These are phyloP conservation scores for Medicago arabica DNA, from an alignment of 306 rosid species.

Conservation along the genomic window DNA sequence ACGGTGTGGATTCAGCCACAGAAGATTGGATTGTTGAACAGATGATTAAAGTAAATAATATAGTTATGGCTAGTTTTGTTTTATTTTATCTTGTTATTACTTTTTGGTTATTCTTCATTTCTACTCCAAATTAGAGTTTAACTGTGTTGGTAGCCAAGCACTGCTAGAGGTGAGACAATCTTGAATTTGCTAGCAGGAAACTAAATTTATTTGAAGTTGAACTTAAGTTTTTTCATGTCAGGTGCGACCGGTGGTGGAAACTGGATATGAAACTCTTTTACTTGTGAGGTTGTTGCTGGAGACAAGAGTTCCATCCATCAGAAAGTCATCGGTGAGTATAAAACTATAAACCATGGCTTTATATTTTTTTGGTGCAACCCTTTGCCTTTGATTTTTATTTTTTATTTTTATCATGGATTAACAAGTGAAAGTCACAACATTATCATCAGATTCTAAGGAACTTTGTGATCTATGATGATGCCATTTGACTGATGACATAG, in stretches of 20 bases:
- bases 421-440: conserved; percentile 26
- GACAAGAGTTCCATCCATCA: conserved; percentile 63
- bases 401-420: conserved; percentile 9
- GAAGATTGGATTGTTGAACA: conserved; percentile 79
- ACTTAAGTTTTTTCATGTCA: conserved; percentile 20
- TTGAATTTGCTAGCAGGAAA: too few species aligned
- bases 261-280: conserved; percentile 81
- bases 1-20: conserved; percentile 57
- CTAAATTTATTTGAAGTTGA: too few species aligned
- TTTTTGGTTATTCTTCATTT: not conserved
- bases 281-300: conserved; percentile 83
- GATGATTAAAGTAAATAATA: conserved; percentile 51
- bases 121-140: not conserved
- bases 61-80: conserved; percentile 26
- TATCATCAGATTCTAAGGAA: conserved; percentile 35
- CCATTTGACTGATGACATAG: conserved; percentile 42
- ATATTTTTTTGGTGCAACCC: not conserved
- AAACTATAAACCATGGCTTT: conserved; percentile 12
- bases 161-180: too few species aligned
- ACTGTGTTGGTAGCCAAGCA: too few species aligned
- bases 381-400: not conserved
- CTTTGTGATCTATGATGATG: conserved; percentile 37
- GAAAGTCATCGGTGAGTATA: conserved; percentile 46
- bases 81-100: not conserved
- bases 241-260: conserved; percentile 87